These are phyloP conservation scores for Ganoderma multipileum DNA, from an alignment of 1,284 basidiomycete species.

Conservation along the genomic window DNA sequence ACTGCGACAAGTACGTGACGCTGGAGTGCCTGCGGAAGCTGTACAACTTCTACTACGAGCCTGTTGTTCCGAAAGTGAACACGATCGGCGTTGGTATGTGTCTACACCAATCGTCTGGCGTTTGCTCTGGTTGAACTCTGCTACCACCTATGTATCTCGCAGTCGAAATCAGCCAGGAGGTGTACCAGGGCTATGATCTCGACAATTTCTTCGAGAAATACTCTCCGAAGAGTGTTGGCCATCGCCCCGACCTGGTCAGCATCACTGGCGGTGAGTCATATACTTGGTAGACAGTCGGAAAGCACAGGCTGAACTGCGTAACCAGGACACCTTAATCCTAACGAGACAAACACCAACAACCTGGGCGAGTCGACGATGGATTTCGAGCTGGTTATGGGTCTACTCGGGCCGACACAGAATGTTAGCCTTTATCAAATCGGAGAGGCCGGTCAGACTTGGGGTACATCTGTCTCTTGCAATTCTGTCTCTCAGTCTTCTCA, in stretches of 20 bases:
- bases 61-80: conserved; percentile 48
- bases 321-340: conserved; percentile 37
- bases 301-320: conserved; percentile 30
- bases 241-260: conserved; percentile 45
- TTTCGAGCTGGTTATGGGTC: conserved; percentile 47
- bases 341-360: not conserved
- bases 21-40: conserved; percentile 58
- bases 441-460: conserved; percentile 36
- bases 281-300: no score
- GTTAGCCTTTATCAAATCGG: conserved; percentile 56
- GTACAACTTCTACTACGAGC: conserved; percentile 57
- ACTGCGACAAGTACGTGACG: conserved; percentile 52
- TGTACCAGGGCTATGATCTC: conserved; percentile 50
- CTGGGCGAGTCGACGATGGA: conserved; percentile 54
- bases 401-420: conserved; percentile 43
- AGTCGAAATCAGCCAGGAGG: conserved; percentile 58
- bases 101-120: conserved; percentile 30
- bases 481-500: conserved; percentile 38
- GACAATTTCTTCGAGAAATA: conserved; percentile 52
- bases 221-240: conserved; percentile 44
- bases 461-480: conserved; percentile 37
- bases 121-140: conserved; percentile 6
- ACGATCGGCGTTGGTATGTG: conserved; percentile 54
- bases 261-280: conserved; percentile 45
- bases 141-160: not conserved